Conservation (phyloP, 1,139 yeast genomes). For the Arxiozyma bovina region DNA sequence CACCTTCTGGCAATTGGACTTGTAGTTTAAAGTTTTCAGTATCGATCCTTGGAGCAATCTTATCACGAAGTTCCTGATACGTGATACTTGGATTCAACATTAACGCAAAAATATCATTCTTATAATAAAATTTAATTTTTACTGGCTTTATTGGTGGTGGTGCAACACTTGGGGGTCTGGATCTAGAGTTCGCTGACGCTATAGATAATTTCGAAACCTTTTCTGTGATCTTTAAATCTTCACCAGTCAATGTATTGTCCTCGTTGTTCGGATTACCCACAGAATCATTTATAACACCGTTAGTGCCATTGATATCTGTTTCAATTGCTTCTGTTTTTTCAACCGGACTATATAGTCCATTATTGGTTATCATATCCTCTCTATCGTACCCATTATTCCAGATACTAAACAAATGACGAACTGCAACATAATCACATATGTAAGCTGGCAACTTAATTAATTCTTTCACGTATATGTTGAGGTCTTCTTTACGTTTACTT, state of each 20-base stretch:
- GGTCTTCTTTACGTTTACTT: conserved; percentile 72
- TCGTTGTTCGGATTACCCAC: conserved; percentile 12
- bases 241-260: conserved; percentile 28
- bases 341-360: neutral
- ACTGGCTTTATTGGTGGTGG: conserved; percentile 27
- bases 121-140: conserved; percentile 77
- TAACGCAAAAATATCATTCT: conserved; percentile 86
- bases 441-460: conserved; percentile 68
- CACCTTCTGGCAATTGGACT: conserved; percentile 26
- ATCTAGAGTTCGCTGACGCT: conserved; percentile 18
- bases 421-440: conserved; percentile 63
- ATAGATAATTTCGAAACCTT: conserved; percentile 25
- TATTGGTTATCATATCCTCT: conserved; percentile 24
- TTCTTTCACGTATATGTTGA: conserved; percentile 74
- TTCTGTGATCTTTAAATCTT: conserved; percentile 23
- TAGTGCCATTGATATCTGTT: conserved; percentile 26
- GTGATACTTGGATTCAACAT: conserved; percentile 57
- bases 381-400: conserved; percentile 38
- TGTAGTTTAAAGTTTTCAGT: conserved; percentile 31
- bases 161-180: conserved; percentile 26
- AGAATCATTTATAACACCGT: conserved; percentile 4
- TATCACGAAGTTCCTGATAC: conserved; percentile 51
- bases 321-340: conserved; percentile 4
- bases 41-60: conserved; percentile 56
- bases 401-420: conserved; percentile 61